phyloP scores from a whole-genome alignment of 257 asterid species.

The Solanum peruvianum region DNA sequence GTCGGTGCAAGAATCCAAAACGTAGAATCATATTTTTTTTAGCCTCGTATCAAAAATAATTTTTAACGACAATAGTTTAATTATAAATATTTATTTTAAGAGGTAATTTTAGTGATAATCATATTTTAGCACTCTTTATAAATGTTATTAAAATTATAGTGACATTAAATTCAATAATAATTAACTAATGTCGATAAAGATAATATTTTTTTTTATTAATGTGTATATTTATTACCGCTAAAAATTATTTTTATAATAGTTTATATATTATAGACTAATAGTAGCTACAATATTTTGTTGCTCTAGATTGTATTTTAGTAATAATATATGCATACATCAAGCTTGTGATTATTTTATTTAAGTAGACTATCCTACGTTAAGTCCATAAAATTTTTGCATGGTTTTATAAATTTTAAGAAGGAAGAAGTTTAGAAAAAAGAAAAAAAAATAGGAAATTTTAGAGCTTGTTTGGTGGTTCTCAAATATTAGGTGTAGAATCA shows the following conservation, averaged over 20 bases:
- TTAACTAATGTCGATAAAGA: accelerated
- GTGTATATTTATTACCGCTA: background rate
- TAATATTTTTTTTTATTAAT: accelerated
- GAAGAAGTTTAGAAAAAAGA: background rate
- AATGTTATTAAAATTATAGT: accelerated
- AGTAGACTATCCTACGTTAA: background rate
- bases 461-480: background rate
- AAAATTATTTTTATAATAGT: too few species aligned
- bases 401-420: background rate
- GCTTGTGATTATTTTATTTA: background rate
- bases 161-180: too few species aligned
- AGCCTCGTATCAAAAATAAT: accelerated
- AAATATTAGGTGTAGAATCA: background rate
- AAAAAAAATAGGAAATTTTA: background rate
- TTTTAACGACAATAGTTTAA: too few species aligned
- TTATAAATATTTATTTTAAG: too few species aligned
- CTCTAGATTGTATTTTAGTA: background rate
- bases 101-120: background rate
- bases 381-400: background rate
- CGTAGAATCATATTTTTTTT: background rate
- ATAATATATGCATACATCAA: background rate
- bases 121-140: background rate
- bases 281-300: background rate
- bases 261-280: background rate
- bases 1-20: background rate